Evolutionary conservation across 768 basidiomycete species (phyloP), one percentile per base, ranked within the genome.

Genomic region (Mycena alexandri): DNA sequence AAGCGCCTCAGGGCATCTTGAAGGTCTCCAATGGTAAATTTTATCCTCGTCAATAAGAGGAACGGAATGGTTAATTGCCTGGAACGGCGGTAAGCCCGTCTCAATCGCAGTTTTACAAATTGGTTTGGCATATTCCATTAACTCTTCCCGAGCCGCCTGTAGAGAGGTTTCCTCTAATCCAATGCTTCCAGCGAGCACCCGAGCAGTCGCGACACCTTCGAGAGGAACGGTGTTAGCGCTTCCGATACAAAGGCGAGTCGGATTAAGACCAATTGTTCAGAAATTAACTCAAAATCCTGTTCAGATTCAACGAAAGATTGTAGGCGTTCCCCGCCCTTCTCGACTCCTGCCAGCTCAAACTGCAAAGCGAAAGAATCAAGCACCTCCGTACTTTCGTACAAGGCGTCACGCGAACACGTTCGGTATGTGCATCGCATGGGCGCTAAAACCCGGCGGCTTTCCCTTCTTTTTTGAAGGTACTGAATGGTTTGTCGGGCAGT

Each of bases 51-150:
- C 74, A 24, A 77, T 73, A 10, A 78, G 42, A 0, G 71, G 76
- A 7, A 76, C 75, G 0, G 54, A 56, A 29, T 77, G 76, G 25
- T 77, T 78, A 41, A 78, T 75, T 2, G 61, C 71, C 0, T 69
- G 57, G 0, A 79, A 63, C 0, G 76, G 78, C 1, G 76, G 77
- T 41, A 78, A 61, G 2, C 65, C 62, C 0, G 75, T 76, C 3
- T 76, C 73, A 1, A 41, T 59, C 0, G 71, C 74, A 1, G 71
- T 54, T 50, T 64, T 67, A 55, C 76, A 78, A 0, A 76, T 58
- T 5, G 61, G 62, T 29, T 47, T 42, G 1, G 71, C 68, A 48
- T 75, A 56, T 25, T 56, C 24, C 24, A 56, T 11, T 11, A 56
- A 6, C 55, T 56, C 41, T 24, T 56, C 55, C 2, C 55, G 41